phyloP scores from a whole-genome alignment of 2,329 filamentous ascomycete species.

The Colletotrichum caudatum region DNA sequence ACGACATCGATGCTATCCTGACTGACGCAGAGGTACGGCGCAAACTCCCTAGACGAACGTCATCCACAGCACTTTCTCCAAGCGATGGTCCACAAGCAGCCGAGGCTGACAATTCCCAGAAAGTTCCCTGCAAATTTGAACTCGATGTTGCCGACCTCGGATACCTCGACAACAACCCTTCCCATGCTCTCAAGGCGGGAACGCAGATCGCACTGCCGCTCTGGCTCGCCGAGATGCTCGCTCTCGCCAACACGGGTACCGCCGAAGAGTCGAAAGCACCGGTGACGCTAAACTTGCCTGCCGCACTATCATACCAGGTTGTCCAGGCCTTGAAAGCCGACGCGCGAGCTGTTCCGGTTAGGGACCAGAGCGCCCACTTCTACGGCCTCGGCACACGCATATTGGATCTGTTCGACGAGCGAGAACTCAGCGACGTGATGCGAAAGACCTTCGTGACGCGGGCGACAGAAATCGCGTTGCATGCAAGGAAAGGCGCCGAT shows the following conservation, averaged over 20 bases:
- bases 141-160: conserved; percentile 88
- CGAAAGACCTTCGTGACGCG: conserved; percentile 84
- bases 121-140: conserved; percentile 96
- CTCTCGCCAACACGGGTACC: conserved; percentile 67
- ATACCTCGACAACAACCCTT: conserved; percentile 86
- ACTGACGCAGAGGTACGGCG: conserved; percentile 81
- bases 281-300: conserved; percentile 84
- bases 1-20: conserved; percentile 85
- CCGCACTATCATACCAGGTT: conserved; percentile 81
- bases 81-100: neutral
- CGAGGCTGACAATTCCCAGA: conserved; percentile 63
- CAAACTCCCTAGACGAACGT: neutral
- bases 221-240: conserved; percentile 96
- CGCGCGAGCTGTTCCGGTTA: conserved; percentile 84
- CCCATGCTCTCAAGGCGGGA: conserved; percentile 78
- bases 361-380: conserved; percentile 87
- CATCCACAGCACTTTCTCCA: neutral
- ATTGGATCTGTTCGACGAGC: conserved; percentile 89
- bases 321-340: conserved; percentile 93
- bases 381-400: conserved; percentile 88
- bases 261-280: conserved; percentile 65
- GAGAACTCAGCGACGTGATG: conserved; percentile 79
- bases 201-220: conserved; percentile 87
- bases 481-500: conserved; percentile 86
- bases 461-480: conserved; percentile 85